A percentile compares a stretch with the other conserved stretches of the same genome.
Evolutionary conservation across 139 green algal genomes (phyloP).

Genomic region (Limnomonas spitsbergensis): DNA sequence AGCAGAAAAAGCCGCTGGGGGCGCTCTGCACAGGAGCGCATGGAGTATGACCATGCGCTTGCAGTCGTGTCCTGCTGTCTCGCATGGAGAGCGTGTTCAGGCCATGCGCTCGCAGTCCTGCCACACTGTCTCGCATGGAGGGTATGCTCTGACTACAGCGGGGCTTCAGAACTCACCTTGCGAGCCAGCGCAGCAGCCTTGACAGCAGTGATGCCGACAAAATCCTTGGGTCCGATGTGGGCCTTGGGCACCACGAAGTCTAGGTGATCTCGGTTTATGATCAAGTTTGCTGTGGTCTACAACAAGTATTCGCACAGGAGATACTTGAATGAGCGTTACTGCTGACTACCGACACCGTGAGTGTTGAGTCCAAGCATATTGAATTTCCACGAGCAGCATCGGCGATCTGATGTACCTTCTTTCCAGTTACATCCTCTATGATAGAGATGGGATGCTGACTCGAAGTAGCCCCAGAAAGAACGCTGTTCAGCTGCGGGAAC

Average conservation of each 20-base stretch:
- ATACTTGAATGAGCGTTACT: too few species aligned
- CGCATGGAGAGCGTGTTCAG: background rate
- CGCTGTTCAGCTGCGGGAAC: constrained; percentile 6
- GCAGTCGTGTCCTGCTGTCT: background rate
- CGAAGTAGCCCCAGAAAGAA: constrained; percentile 17
- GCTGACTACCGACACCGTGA: too few species aligned
- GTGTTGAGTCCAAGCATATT: too few species aligned
- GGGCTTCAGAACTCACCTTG: too few species aligned
- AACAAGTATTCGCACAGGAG: too few species aligned
- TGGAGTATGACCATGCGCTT: background rate
- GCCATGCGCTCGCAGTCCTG: background rate
- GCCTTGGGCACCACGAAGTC: constrained; percentile 42
- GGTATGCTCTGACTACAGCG: background rate
- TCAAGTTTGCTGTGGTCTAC: constrained; percentile 20
- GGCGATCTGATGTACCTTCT: background rate
- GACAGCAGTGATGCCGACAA: constrained; percentile 41
- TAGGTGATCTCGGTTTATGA: constrained; percentile 30
- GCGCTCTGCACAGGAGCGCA: too few species aligned
- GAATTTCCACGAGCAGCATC: too few species aligned
- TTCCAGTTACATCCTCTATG: constrained; percentile 20
- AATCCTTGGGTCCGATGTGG: constrained; percentile 29
- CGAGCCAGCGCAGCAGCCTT: constrained; percentile 14
- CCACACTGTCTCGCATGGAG: background rate
- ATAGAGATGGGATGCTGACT: constrained; percentile 36
- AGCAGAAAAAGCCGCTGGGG: background rate